Base-by-base conservation (phyloP, 2,329 filamentous ascomycete species). In the Verticillium zaregamsianum region DNA sequence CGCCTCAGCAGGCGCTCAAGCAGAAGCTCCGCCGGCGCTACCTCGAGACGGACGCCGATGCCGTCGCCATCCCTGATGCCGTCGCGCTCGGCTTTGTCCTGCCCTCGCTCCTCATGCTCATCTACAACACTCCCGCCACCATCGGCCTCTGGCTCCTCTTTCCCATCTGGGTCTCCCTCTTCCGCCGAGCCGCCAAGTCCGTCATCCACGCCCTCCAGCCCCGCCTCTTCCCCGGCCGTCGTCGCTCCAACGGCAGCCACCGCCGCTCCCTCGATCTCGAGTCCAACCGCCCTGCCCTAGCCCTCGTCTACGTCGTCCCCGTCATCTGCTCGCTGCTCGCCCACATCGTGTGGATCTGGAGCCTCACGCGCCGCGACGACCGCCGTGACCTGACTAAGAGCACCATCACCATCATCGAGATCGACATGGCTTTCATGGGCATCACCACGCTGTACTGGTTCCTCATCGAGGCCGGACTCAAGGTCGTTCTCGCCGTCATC, bases 401-500 rank as follows among this genome's bases (percentile, higher is more conserved):
- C 14, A 76, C 76, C 0, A 68, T 80, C 58, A 71, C 71, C 56
- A 79, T 82, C 59, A 75, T 85, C 59, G 75, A 79, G 67, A 77
- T 85, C 56, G 77, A 85, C 63, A 64, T 74, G 6, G 69, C 76
- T 28, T 82, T 79, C 64, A 72, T 82, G 55, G 73, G 70, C 2
- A 70, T 79, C 66, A 82, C 82, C 1, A 77, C 83, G 5, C 64
- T 84, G 35, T 85, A 84, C 68, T 85, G 82, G 82, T 70, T 84
- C 37, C 69, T 83, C 45, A 79, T 81, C 17, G 82, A 85, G 69
- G 77, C 78, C 0, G 81, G 82, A 20, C 78, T 78, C 76, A 69
- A 71, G 35, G 74, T 72, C 20, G 76, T 73, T 3, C 64, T 73
- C 9, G 74, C 71, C 5, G 75, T 72, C 59, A 57, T 71, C 8